A percentile compares a stretch with the other conserved stretches of the same genome.
Evolutionary conservation across 148 eudicot genomes (phyloP).

Genomic region (Fagopyrum esculentum): DNA sequence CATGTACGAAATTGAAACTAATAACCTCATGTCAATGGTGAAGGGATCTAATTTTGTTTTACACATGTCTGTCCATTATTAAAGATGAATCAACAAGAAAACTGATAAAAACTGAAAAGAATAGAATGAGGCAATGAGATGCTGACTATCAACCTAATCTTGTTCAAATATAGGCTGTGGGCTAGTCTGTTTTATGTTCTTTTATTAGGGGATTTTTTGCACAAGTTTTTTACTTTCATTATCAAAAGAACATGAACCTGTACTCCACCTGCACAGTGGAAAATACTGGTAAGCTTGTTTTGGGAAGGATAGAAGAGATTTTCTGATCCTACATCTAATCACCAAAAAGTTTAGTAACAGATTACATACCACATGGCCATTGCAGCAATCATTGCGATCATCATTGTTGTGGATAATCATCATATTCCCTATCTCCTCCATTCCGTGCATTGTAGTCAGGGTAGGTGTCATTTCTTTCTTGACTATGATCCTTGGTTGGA

Average conservation of each 20-base stretch:
- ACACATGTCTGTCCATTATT: not conserved
- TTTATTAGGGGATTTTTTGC: constrained; percentile 7
- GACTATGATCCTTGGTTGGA: constrained; percentile 26
- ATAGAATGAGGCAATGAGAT: not conserved
- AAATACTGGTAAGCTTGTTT: constrained; percentile 36
- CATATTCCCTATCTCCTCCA: constrained; percentile 26
- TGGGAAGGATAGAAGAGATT: not conserved
- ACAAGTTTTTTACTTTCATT: constrained; percentile 39
- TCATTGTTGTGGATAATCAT: constrained; percentile 28
- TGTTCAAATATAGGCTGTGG: not conserved
- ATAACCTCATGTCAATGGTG: not conserved
- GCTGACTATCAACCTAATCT: not conserved
- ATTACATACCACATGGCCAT: constrained; percentile 38
- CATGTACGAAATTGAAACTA: not conserved
- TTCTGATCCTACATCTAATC: not conserved
- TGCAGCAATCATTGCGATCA: constrained; percentile 15
- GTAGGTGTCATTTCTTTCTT: constrained; percentile 21
- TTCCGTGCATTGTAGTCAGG: constrained; percentile 23
- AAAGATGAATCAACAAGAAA: not conserved
- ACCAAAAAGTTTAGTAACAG: constrained; percentile 1
- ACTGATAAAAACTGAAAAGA: not conserved
- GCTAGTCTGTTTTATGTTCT: not conserved
- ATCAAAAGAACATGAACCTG: constrained; percentile 63
- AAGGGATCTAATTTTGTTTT: not conserved
- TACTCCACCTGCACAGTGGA: constrained; percentile 99